Base-by-base conservation (phyloP, 805 yeast species). In the Pichia ethanolica region DNA sequence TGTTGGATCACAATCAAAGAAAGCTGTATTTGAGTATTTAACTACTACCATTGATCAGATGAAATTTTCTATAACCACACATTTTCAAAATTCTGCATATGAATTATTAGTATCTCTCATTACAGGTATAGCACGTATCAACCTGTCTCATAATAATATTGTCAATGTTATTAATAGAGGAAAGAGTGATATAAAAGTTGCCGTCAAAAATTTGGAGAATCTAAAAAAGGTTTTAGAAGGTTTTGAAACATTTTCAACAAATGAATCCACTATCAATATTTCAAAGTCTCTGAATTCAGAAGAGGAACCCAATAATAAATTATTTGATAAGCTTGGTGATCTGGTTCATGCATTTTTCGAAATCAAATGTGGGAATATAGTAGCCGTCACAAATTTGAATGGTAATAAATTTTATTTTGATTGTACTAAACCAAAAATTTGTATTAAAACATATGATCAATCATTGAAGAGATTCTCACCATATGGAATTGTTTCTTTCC, bases 401-500 rank as follows among this genome's bases (percentile, higher is more conserved):
- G 51, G 48, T 7, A 54, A 54, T 39, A 56, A 48, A 10, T 12
- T 58, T 34, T 53, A 52, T 44, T 42, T 57, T 14, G 61, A 57
- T 35, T 47, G 53, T 14, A 37, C 39, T 7, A 43, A 44, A 9
- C 40, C 50, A 13, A 32, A 34, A 4, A 3, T 60, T 30, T 45
- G 45, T 7, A 5, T 57, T 5, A 38, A 54, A 14, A 47, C 60
- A 2, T 56, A 47, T 48, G 66, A 60, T 36, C 36, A 48, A 10
- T 26, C 26, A 7, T 35, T 52, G 14, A 39, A 42, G 5, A 37
- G 42, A 3, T 40, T 36, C 25, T 69, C 67, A 1, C 58, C 68
- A 2, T 59, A 61, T 51, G 81, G 81, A 0, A 69, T 67, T 35
- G 32, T 77, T 7, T 44, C 42, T 0, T 49, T 77, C 6, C 79